Evolutionary conservation across 306 rosid species (phyloP), one percentile per base, ranked within the genome.

Genomic region (Potentilla sterilis): DNA sequence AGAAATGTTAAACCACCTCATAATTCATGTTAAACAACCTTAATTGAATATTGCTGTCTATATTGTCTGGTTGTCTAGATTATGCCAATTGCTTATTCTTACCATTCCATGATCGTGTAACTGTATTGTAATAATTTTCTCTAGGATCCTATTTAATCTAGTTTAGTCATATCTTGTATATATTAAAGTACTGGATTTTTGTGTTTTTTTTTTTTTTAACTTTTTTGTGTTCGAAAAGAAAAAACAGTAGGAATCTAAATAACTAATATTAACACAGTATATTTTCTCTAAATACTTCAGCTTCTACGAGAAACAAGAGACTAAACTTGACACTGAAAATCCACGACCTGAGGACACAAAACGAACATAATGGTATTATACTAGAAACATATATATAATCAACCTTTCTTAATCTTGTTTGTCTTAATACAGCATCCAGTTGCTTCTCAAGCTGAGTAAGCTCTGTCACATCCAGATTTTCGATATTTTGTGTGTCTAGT

Each of bases 361-460:
- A 40, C 32, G 1, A 55, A 54, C 52, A 37, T 16, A 28, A 55
- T 4, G 22, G 22, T 13, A 28, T 59, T 12, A 13, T 5, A 5
- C 13, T 28, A 10, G 24, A 59, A 28, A 37, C 1, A 38, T 28
- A 28, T 28, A 37, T 37, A 8, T 18, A 8, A 16, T 12, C n/a
- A 14, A 79, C 83, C 83, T 79, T 79, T 67, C 49, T 57, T 9
- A 6, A 79, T 79, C 78, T 79, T 28, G 64, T 24, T 46, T 73
- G 75, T 38, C 78, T 57, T 15, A 67, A 18, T 37, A 37, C 4
- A 24, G 52, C 69, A 57, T 74, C 83, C 64, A 79, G 61, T 67
- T 73, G 74, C 38, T 18, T 74, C 75, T 79, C 83, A 15, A 79
- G 75, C 12, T 35, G 44, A 38, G 38, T 58, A 18, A 79, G 83